Conservation (phyloP, 331 rosid genomes). For the Prunus yedoensis region DNA sequence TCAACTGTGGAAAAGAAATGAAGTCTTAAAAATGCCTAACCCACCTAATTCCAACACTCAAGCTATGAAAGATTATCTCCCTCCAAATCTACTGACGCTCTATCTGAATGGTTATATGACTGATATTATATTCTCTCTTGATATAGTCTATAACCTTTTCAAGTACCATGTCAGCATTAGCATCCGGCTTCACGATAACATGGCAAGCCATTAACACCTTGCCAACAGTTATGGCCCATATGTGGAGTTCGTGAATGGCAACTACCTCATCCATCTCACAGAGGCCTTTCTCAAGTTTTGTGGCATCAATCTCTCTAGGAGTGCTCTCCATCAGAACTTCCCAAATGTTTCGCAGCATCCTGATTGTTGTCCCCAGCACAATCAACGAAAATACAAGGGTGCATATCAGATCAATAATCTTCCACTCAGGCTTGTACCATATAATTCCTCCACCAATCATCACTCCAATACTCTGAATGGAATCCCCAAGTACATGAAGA, state of each 20-base stretch:
- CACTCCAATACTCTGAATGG: slow-evolving; percentile 57
- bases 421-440: slow-evolving; percentile 55
- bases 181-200: slow-evolving; percentile 52
- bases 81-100: slow-evolving; percentile 47
- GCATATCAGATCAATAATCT: slow-evolving; percentile 57
- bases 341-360: slow-evolving; percentile 54
- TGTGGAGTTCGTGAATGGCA: slow-evolving; percentile 61
- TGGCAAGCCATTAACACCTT: slow-evolving; percentile 59
- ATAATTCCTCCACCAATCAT: slow-evolving; percentile 67
- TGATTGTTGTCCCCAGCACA: slow-evolving; percentile 49
- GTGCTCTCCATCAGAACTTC: slow-evolving; percentile 73
- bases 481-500: slow-evolving; percentile 62
- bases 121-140: slow-evolving; percentile 51
- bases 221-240: slow-evolving; percentile 66
- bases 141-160: slow-evolving; percentile 53
- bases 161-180: slow-evolving; percentile 53
- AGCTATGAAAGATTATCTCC: background rate
- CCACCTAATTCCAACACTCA: background rate
- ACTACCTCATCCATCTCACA: slow-evolving; percentile 64
- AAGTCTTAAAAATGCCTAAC: background rate
- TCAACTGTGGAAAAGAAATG: background rate
- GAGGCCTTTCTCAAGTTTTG: slow-evolving; percentile 57
- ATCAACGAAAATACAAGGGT: slow-evolving; percentile 49
- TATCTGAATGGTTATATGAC: slow-evolving; percentile 61
- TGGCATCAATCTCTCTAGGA: slow-evolving; percentile 60